A percentile compares a stretch with the other conserved stretches of the same genome.
Evolutionary conservation across 1,284 basidiomycete species (phyloP).

Genomic region (Coniferiporia sulphurascens): DNA sequence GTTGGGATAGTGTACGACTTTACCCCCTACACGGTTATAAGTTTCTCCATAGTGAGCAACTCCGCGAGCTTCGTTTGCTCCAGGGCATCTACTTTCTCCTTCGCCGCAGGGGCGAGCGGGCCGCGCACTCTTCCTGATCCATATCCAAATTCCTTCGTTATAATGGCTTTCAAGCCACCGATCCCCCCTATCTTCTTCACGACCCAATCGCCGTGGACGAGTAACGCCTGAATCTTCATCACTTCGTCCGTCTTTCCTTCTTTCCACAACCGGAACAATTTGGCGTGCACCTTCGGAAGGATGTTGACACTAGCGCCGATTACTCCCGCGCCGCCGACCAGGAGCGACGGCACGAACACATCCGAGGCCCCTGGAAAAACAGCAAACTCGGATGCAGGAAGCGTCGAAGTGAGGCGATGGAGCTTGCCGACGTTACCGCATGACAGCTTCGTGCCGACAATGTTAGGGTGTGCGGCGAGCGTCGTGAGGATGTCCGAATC

Average conservation of each 20-base stretch:
- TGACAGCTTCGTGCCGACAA: conserved; percentile 85
- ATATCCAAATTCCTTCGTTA: conserved; percentile 66
- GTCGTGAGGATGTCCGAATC: conserved; percentile 76
- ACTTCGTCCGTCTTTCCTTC: conserved; percentile 62
- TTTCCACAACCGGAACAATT: conserved; percentile 54
- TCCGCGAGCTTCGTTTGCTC: conserved; percentile 45
- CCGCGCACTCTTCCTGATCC: conserved; percentile 54
- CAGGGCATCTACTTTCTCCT: conserved; percentile 33
- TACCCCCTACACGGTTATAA: conserved; percentile 13
- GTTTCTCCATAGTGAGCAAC: conserved; percentile 60
- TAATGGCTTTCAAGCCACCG: conserved; percentile 64
- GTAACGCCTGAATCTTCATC: conserved; percentile 59
- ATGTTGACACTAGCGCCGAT: conserved; percentile 78
- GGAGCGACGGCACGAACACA: conserved; percentile 61
- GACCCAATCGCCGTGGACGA: conserved; percentile 73
- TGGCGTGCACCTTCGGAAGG: conserved; percentile 67
- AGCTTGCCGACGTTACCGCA: conserved; percentile 85
- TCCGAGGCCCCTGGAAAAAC: conserved; percentile 64
- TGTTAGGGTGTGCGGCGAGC: conserved; percentile 79
- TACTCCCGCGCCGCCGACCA: conserved; percentile 63
- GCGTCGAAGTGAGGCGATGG: conserved; percentile 61
- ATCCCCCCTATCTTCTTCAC: conserved; percentile 68
- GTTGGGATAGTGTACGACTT: too few species aligned
- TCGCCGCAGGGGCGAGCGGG: conserved; percentile 46
- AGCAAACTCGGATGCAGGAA: conserved; percentile 50